Conservation (phyloP, 495 filamentous ascomycete species). For the Aspergillus bertholletiae region DNA sequence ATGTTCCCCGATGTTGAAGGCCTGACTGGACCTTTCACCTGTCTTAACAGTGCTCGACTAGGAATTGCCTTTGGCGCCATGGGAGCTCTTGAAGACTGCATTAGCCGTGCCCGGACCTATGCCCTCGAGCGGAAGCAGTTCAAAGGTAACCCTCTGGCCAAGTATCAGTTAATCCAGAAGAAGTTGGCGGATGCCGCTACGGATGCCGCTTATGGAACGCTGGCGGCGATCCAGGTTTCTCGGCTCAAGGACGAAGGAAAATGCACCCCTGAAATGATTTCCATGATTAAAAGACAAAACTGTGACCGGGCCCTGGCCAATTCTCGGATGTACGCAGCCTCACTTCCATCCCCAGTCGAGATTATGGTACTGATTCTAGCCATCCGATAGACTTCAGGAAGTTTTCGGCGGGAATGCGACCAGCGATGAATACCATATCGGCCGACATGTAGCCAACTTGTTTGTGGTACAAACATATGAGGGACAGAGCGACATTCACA, state of each 20-base stretch:
- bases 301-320: slow-evolving; percentile 86
- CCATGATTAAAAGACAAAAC: slow-evolving; percentile 97
- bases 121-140: slow-evolving; percentile 92
- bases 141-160: slow-evolving; percentile 91
- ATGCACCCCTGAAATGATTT: slow-evolving; percentile 92
- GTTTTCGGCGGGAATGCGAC: slow-evolving; percentile 96
- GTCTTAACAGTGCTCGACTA: slow-evolving; percentile 86
- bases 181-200: slow-evolving; percentile 91
- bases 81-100: slow-evolving; percentile 89
- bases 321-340: slow-evolving; percentile 58
- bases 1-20: slow-evolving; percentile 94
- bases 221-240: slow-evolving; percentile 86
- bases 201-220: slow-evolving; percentile 82
- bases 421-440: slow-evolving; percentile 94
- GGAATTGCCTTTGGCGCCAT: slow-evolving; percentile 94
- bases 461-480: slow-evolving; percentile 99
- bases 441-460: slow-evolving; percentile 90
- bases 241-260: slow-evolving; percentile 89
- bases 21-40: slow-evolving; percentile 84
- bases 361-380: slow-evolving; percentile 8
- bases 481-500: slow-evolving; percentile 93
- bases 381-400: slow-evolving; percentile 69
- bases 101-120: slow-evolving; percentile 76
- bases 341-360: background rate
- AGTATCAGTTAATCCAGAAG: slow-evolving; percentile 98